Evolutionary conservation across 192 early-diverging fungal genomes (phyloP), one percentile per base, ranked within the genome.

Genomic region (Geosiphon pyriformis): DNA sequence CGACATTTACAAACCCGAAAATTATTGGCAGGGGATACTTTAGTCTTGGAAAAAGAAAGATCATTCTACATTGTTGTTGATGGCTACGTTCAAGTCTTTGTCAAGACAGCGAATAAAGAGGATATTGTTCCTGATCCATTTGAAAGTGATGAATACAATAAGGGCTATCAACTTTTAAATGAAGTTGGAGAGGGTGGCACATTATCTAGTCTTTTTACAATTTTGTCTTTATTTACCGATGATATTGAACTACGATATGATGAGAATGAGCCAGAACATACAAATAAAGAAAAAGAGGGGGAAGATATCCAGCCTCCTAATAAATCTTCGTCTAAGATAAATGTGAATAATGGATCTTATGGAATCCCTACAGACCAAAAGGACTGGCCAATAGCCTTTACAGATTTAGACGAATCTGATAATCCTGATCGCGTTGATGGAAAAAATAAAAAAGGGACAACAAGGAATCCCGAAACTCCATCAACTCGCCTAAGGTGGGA

Each of bases 51-150:
- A 27, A 83, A 87, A 55, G 89, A 92, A 65, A 77, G 80, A 22
- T 91, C 86, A 48, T 99, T 99, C 68, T 96, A 92, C 73, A 89
- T 97, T 53, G 96, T 99, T 2, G 90, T 98, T 20, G 96, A 99
- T 57, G 96, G 96, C 29, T 79, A 83, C 64, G 89, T 99, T 48
- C 91, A 95, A 73, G 90, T 97, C 10, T 97, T 83, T 78, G 83
- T 96, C 30, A 86, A 88, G 71, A 80, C 67, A 6, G 46, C 42
- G 33, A 72, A 78, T 22, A 71, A 77, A 23, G 61, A 71, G 26
- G 77, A 77, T 29, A 71, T 70, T 2, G 74, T 76, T 1, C 59
- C 74, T 3, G 76, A 76, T 35, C 68, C 72, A 17, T 71, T 74
- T 30, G 65, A 73, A 49, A 48, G 74, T 46, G 58, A 61, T 4